Conservation (phyloP, 2,329 filamentous ascomycete genomes). For the Claviceps fusiformis region DNA sequence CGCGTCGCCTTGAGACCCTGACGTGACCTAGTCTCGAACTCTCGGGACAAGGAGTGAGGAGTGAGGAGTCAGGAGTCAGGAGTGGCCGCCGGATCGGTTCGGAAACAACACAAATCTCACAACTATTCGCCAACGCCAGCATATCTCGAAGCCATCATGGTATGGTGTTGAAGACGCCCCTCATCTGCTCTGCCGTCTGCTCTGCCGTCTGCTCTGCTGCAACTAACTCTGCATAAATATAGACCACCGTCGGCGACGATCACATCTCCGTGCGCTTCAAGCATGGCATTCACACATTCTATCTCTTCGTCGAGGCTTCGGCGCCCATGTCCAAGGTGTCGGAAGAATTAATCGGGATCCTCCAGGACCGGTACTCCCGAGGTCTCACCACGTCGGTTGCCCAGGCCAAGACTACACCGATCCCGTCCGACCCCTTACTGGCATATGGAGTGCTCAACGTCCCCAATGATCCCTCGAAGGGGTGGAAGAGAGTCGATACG, state of each 20-base stretch:
- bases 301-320: constrained; percentile 49
- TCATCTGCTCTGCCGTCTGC: no score
- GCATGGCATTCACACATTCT: constrained; percentile 55
- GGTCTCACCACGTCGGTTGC: constrained; percentile 30
- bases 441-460: constrained; percentile 33
- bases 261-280: constrained; percentile 58
- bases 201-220: not conserved
- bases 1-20: not conserved
- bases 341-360: constrained; percentile 40
- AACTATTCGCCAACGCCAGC: not conserved
- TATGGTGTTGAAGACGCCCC: not conserved
- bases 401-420: constrained; percentile 19
- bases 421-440: constrained; percentile 29
- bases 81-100: not conserved
- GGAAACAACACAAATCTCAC: not conserved
- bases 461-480: constrained; percentile 29
- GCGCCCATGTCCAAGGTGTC: constrained; percentile 44
- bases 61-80: not conserved
- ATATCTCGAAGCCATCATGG: not conserved
- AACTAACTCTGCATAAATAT: not conserved
- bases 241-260: constrained; percentile 26
- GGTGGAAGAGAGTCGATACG: constrained; percentile 35
- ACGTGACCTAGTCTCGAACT: not conserved
- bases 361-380: constrained; percentile 42
- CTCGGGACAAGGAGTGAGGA: no score